Base-by-base conservation (phyloP, 1,139 yeast species). In the Debaryomyces udenii region DNA sequence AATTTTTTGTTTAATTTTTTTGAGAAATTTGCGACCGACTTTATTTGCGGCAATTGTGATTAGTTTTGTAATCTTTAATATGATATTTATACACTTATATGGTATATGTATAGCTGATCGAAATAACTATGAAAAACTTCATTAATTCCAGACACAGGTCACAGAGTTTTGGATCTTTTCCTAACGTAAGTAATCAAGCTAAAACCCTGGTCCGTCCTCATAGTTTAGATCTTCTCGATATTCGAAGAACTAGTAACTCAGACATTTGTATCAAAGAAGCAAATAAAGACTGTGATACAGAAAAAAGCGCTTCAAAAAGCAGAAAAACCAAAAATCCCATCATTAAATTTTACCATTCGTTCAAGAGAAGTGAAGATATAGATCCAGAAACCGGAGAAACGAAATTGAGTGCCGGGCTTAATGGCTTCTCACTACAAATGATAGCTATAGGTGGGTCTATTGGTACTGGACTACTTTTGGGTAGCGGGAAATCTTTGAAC, bases 401-500 rank as follows among this genome's bases (percentile, higher is more conserved):
- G 15, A 30, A 33, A 13, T 36, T 50, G 23, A 36, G 41, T 7
- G 38, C 40, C 6, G 47, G 45, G n/a, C 23, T 52, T 7, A 43
- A 44, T 22, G 49, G 49, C 3, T 45, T 48, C 24, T 45, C 53
- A 22, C 45, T 55, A 33, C 55, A 58, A 37, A 55, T 55, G 48
- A 58, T 58, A 27, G 60, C 62, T 10, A 54, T 59, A 30, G 60
- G 62, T 13, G 62, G 62, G 4, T 51, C 57, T 13, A 51, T 57
- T 13, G 63, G 63, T 17, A 49, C 55, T 6, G 55, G 55, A 1
- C 32, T 51, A 11, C 47, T 49, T 16, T 37, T 51, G 16, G 49
- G 52, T 9, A 37, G 48, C 2, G 53, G 53, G 6, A 32, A 31
- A 15, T 40, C 49, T 7, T 38, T 52, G 24, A 27, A 41, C 3